These are phyloP conservation scores for Orychophragmus violaceus DNA, from an alignment of 345 rosid species.

Conservation along the genomic window DNA sequence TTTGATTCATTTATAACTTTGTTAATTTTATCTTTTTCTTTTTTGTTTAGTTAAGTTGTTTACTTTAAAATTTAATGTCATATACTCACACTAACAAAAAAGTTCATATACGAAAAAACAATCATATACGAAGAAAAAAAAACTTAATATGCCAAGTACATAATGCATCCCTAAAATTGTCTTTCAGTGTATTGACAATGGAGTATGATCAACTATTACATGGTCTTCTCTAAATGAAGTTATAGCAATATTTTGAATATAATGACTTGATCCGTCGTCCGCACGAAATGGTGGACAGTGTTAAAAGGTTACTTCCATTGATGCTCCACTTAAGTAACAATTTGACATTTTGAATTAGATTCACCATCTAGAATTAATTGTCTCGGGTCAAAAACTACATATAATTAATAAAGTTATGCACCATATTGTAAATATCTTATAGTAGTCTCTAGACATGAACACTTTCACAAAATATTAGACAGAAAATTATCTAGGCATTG, in stretches of 20 bases:
- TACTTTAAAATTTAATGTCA: no score
- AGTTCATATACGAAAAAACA: no score
- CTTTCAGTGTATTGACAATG: background rate
- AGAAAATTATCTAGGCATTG: background rate
- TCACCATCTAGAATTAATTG: background rate
- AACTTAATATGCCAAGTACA: background rate
- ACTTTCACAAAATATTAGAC: slow-evolving; percentile 1
- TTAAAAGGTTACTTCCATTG: background rate
- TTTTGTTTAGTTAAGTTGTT: no score
- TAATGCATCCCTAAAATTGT: background rate
- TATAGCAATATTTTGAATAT: background rate
- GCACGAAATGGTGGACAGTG: background rate
- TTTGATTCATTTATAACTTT: no score
- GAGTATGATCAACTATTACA: background rate
- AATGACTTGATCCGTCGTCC: background rate
- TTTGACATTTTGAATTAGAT: background rate
- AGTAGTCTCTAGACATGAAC: slow-evolving; percentile 5
- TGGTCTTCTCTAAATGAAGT: background rate
- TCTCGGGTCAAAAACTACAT: background rate
- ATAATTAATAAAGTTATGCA: background rate
- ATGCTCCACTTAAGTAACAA: background rate
- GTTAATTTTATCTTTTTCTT: no score
- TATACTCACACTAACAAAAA: no score
- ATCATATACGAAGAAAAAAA: background rate
- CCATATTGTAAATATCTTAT: slow-evolving; percentile 17